These are phyloP conservation scores for Clonostachys byssicola DNA, from an alignment of 2,329 filamentous ascomycete species.

Conservation along the genomic window DNA sequence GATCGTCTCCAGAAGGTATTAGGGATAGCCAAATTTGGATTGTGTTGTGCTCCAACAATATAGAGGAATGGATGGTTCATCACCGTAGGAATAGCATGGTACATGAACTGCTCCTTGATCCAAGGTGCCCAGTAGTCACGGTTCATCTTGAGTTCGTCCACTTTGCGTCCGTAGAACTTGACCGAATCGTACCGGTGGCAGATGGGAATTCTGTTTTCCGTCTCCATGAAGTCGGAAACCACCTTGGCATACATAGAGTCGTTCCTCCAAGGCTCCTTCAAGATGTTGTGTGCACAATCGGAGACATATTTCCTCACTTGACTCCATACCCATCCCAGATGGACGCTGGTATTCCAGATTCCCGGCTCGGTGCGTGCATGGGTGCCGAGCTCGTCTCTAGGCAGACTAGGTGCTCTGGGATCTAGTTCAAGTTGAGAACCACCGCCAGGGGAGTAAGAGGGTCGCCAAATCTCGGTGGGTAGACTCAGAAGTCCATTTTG, in stretches of 20 bases:
- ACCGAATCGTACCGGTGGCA: constrained; percentile 48
- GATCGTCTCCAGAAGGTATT: constrained; percentile 50
- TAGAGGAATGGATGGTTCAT: constrained; percentile 51
- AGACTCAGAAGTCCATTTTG: constrained; percentile 36
- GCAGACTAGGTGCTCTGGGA: constrained; percentile 32
- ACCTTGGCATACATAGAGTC: constrained; percentile 47
- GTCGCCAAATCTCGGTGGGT: constrained; percentile 33
- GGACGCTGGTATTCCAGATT: constrained; percentile 44
- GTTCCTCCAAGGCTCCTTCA: constrained; percentile 45
- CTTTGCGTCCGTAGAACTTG: constrained; percentile 44
- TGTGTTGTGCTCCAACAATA: constrained; percentile 45
- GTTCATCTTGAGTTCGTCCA: constrained; percentile 36
- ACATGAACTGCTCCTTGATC: constrained; percentile 48
- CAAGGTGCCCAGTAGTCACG: constrained; percentile 46
- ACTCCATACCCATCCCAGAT: constrained; percentile 48
- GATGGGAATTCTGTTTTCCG: constrained; percentile 41
- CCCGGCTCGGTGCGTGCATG: constrained; percentile 32
- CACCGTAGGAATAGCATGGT: constrained; percentile 44
- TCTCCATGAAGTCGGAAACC: constrained; percentile 44
- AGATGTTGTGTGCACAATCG: constrained; percentile 38
- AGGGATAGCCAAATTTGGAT: constrained; percentile 44
- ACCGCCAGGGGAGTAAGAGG: constrained; percentile 18
- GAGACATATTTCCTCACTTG: constrained; percentile 39
- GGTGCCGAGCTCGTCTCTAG: constrained; percentile 36
- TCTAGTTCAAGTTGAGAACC: constrained; percentile 16